phyloP scores from a whole-genome alignment of 164 flowering plant species.

The Amborella trichopoda region DNA sequence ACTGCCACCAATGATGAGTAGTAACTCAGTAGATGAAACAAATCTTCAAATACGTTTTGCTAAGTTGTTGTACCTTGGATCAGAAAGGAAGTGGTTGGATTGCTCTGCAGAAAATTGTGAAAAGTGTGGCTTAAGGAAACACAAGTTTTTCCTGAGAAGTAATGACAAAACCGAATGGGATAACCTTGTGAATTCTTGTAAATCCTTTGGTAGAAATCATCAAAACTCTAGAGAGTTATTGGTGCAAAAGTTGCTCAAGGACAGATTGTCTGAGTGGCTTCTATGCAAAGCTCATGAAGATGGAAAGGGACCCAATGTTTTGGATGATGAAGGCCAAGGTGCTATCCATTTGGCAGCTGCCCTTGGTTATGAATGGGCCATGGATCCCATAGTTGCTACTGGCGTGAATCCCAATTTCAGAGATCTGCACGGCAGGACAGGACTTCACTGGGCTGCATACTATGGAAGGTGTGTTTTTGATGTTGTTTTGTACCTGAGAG shows the following conservation, averaged over 20 bases:
- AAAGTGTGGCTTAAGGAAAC: conserved; percentile 25
- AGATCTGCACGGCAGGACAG: conserved; percentile 61
- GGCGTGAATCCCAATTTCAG: conserved; percentile 58
- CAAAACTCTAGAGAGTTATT: conserved; percentile 21
- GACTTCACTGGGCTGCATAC: conserved; percentile 74
- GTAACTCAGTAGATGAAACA: conserved; percentile 31
- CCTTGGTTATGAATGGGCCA: conserved; percentile 76
- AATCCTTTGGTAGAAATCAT: conserved; percentile 4
- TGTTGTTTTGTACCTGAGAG: too few relatives aligned
- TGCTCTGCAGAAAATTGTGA: conserved; percentile 35
- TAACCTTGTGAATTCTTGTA: conserved; percentile 11
- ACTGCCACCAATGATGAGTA: conserved; percentile 9
- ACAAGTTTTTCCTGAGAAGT: conserved; percentile 13
- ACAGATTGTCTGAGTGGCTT: conserved; percentile 57
- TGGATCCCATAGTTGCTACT: conserved; percentile 43
- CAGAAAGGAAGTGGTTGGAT: conserved; percentile 20
- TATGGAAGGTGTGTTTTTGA: conserved; percentile 48
- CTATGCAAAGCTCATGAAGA: conserved; percentile 39
- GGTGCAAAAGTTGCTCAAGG: conserved; percentile 40
- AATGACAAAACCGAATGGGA: conserved; percentile 18
- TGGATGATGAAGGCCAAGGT: conserved; percentile 59
- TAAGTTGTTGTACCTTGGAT: conserved; percentile 25
- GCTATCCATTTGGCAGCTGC: conserved; percentile 66
- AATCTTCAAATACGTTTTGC: conserved; percentile 33
- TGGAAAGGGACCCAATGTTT: conserved; percentile 38